These are phyloP conservation scores for Komagataella ulmi DNA, from an alignment of 805 yeast species.

Conservation along the genomic window DNA sequence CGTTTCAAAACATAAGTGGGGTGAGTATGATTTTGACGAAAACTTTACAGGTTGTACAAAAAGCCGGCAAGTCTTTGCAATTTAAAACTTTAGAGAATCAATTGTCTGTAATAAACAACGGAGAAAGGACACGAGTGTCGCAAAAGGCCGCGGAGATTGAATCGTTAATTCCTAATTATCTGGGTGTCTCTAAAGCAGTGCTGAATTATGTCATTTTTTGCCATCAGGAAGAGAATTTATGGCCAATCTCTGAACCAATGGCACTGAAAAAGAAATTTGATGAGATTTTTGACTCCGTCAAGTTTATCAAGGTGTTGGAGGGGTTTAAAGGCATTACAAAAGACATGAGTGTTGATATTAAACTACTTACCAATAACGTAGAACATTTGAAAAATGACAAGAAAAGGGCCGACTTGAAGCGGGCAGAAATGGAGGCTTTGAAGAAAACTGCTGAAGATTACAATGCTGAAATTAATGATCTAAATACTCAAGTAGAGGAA, in stretches of 20 bases:
- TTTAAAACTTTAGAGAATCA: constrained; percentile 92
- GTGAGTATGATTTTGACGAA: constrained; percentile 78
- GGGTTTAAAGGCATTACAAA: constrained; percentile 63
- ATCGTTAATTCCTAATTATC: constrained; percentile 59
- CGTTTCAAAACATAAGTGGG: constrained; percentile 62
- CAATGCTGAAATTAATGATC: constrained; percentile 29
- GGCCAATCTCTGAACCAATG: constrained; percentile 95
- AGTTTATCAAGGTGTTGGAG: constrained; percentile 83
- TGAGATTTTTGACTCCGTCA: constrained; percentile 91
- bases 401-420: constrained; percentile 52
- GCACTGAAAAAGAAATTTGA: constrained; percentile 83
- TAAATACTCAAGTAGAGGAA: constrained; percentile 35
- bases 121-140: constrained; percentile 62
- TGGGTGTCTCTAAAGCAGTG: constrained; percentile 84
- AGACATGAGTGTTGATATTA: constrained; percentile 64
- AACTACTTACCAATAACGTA: constrained; percentile 65
- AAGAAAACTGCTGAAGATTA: constrained; percentile 28
- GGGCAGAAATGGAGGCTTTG: constrained; percentile 30
- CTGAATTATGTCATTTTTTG: constrained; percentile 90
- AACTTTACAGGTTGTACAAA: constrained; percentile 61
- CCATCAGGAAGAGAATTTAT: constrained; percentile 91
- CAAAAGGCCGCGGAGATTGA: constrained; percentile 81
- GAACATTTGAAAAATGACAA: constrained; percentile 64
- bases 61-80: constrained; percentile 41
- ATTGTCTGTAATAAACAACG: constrained; percentile 48